phyloP scores from a whole-genome alignment of 2,329 filamentous ascomycete species.

The Capronia epimyces region DNA sequence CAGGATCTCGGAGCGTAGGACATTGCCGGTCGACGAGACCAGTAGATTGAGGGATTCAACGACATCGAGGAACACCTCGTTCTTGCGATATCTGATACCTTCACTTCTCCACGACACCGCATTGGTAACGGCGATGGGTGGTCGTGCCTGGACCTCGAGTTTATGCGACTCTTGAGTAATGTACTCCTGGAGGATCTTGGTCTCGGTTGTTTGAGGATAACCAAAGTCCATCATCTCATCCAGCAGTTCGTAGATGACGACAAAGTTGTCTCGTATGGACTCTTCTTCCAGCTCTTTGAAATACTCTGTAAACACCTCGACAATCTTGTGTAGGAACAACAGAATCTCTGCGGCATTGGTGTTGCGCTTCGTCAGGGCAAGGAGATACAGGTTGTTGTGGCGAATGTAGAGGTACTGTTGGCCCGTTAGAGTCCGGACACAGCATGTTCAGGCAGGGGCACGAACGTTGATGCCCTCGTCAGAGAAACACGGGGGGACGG shows the following conservation, averaged over 20 bases:
- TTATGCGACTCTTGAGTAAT: constrained; percentile 99
- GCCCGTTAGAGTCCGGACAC: constrained; percentile 5
- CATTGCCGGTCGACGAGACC: constrained; percentile 89
- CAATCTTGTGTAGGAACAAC: constrained; percentile 94
- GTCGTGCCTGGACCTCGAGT: constrained; percentile 89
- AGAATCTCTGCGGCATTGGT: constrained; percentile 98
- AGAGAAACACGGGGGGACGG: constrained; percentile 95
- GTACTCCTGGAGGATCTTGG: constrained; percentile 97
- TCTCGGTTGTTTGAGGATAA: constrained; percentile 96
- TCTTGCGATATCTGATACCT: constrained; percentile 97
- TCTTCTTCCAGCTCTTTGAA: constrained; percentile 99
- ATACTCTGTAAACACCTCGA: constrained; percentile 99
- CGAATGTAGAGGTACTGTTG: constrained; percentile 92
- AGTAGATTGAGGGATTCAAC: constrained; percentile 94
- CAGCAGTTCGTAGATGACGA: constrained; percentile 96
- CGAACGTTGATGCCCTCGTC: constrained; percentile 95
- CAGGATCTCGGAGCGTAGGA: constrained; percentile 90
- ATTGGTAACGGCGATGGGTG: constrained; percentile 96
- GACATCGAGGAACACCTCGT: constrained; percentile 97
- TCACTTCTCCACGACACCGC: constrained; percentile 97
- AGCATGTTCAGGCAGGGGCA: constrained; percentile 27
- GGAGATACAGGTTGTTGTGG: constrained; percentile 97
- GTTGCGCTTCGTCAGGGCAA: constrained; percentile 96
- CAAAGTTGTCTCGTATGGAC: constrained; percentile 98
- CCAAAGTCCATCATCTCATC: constrained; percentile 99